Conservation (phyloP, 495 filamentous ascomycete species). For the Aspergillus saccharolyticus region DNA sequence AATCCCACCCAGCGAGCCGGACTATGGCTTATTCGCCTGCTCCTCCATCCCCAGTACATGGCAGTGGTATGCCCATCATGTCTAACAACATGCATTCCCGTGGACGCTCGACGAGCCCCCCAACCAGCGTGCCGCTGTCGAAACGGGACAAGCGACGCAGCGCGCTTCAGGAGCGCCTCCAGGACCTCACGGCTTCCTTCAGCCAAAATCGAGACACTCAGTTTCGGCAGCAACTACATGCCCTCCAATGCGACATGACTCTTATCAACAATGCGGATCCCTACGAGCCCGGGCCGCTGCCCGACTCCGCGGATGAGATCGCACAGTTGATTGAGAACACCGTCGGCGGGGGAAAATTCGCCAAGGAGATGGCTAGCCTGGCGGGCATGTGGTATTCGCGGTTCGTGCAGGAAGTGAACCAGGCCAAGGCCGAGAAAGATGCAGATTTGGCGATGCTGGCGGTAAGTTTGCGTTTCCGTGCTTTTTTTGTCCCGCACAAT, state of each 20-base stretch:
- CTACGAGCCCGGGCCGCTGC: slow-evolving; percentile 65
- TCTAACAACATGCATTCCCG: slow-evolving; percentile 24
- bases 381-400: slow-evolving; percentile 75
- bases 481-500: too few relatives aligned
- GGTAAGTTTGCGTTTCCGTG: slow-evolving; percentile 54
- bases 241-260: slow-evolving; percentile 82
- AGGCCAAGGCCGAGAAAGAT: slow-evolving; percentile 78
- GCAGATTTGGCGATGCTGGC: slow-evolving; percentile 66
- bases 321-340: slow-evolving; percentile 57
- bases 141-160: slow-evolving; percentile 90
- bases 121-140: slow-evolving; percentile 43
- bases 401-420: slow-evolving; percentile 80
- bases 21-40: slow-evolving; percentile 37
- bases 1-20: slow-evolving; percentile 10
- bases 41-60: slow-evolving; percentile 29
- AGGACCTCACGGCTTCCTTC: slow-evolving; percentile 67
- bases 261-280: slow-evolving; percentile 79
- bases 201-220: slow-evolving; percentile 72
- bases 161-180: slow-evolving; percentile 68
- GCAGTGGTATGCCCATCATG: slow-evolving; percentile 19
- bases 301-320: slow-evolving; percentile 64
- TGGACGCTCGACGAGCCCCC: slow-evolving; percentile 36
- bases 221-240: slow-evolving; percentile 84
- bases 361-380: slow-evolving; percentile 55
- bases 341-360: slow-evolving; percentile 49